These are phyloP conservation scores for Polyporus tsugae DNA, from an alignment of 1,284 basidiomycete genomes.

Conservation along the genomic window DNA sequence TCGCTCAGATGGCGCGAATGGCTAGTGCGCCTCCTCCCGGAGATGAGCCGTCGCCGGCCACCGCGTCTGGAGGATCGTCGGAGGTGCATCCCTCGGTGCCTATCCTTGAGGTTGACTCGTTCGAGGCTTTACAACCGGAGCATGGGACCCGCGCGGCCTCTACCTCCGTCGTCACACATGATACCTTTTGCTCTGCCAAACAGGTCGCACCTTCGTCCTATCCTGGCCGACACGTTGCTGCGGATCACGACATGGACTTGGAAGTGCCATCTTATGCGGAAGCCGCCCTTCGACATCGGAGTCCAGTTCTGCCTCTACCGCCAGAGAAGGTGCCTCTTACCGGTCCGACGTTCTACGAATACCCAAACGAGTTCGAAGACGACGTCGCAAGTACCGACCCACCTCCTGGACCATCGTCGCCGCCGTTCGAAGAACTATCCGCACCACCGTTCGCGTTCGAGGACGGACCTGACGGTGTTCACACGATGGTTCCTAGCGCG, in stretches of 20 bases:
- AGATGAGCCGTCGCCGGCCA: constrained; percentile 5
- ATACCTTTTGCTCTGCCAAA: constrained; percentile 13
- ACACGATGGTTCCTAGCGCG: constrained; percentile 27
- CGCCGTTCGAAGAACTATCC: constrained; percentile 37
- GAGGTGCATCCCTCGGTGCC: constrained; percentile 39
- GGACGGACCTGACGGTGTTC: not conserved
- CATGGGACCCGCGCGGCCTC: constrained; percentile 20
- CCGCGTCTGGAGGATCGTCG: constrained; percentile 26
- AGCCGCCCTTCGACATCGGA: constrained; percentile 35
- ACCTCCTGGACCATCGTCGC: constrained; percentile 34
- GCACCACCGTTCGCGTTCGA: constrained; percentile 36
- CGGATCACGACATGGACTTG: constrained; percentile 12
- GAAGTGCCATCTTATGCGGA: constrained; percentile 39
- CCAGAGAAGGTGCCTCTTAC: constrained; percentile 38
- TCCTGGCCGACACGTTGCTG: constrained; percentile 4
- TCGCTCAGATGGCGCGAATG: constrained; percentile 62
- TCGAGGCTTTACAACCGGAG: constrained; percentile 30
- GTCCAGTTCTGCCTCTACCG: constrained; percentile 36
- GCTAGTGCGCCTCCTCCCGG: constrained; percentile 61
- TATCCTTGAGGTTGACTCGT: constrained; percentile 37
- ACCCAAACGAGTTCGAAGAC: constrained; percentile 42
- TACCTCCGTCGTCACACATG: constrained; percentile 25
- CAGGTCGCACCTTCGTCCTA: constrained; percentile 8
- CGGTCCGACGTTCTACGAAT: constrained; percentile 42
- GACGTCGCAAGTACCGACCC: constrained; percentile 38